phyloP scores from a whole-genome alignment of 768 basidiomycete genomes.

The Leccinum obscurum region DNA sequence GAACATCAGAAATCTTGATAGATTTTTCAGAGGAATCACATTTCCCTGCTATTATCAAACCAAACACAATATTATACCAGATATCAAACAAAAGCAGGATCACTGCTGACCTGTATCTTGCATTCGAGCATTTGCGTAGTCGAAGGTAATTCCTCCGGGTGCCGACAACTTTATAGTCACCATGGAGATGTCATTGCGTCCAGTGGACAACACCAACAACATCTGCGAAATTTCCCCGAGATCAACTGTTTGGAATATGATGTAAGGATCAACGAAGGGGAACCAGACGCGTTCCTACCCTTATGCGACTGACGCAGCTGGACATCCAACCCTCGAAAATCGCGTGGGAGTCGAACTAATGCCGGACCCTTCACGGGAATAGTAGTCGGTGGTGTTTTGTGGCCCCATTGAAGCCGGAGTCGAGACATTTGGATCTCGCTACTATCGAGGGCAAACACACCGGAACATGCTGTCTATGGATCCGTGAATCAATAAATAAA shows the following conservation, averaged over 20 bases:
- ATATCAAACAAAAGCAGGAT: conserved; percentile 12
- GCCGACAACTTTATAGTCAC: conserved; percentile 55
- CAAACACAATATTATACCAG: conserved; percentile 5
- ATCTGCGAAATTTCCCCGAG: conserved; percentile 59
- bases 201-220: conserved; percentile 58
- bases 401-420: conserved; percentile 65
- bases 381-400: conserved; percentile 34
- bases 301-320: conserved; percentile 56
- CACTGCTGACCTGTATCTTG: conserved; percentile 34
- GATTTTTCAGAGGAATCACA: conserved; percentile 42
- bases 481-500: not conserved
- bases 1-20: conserved; percentile 49
- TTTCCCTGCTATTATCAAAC: conserved; percentile 19
- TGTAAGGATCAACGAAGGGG: conserved; percentile 15
- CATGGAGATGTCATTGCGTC: conserved; percentile 63
- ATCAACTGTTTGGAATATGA: conserved; percentile 48
- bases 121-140: conserved; percentile 41
- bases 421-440: conserved; percentile 66
- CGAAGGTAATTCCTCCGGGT: conserved; percentile 53
- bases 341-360: conserved; percentile 62
- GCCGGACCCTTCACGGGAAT: conserved; percentile 30
- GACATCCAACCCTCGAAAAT: conserved; percentile 63
- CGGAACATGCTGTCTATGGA: conserved; percentile 60
- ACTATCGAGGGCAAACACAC: conserved; percentile 65
- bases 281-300: conserved; percentile 21